These are phyloP conservation scores for Penicillium paneum DNA, from an alignment of 2,329 filamentous ascomycete genomes.

Conservation along the genomic window DNA sequence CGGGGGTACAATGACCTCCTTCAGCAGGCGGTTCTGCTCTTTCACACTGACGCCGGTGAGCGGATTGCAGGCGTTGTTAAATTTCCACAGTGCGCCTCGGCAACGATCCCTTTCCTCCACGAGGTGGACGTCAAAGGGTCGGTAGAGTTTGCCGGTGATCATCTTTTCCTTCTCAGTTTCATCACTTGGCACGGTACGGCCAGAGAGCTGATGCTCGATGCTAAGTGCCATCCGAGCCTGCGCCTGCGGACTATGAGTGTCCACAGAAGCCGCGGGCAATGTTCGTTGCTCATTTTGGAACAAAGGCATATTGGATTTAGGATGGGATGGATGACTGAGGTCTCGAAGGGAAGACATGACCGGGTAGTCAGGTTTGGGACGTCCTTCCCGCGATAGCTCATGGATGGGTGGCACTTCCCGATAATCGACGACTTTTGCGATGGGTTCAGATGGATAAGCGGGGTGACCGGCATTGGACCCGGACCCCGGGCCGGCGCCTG, in stretches of 20 bases:
- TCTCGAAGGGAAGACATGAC: slow-evolving; percentile 43
- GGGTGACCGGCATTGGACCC: slow-evolving; percentile 29
- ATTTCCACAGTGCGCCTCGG: slow-evolving; percentile 74
- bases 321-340: slow-evolving; percentile 35
- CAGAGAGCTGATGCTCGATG: slow-evolving; percentile 41
- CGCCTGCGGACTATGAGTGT: slow-evolving; percentile 41
- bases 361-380: slow-evolving; percentile 40
- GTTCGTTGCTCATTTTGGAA: slow-evolving; percentile 41
- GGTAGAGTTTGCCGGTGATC: slow-evolving; percentile 75
- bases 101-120: slow-evolving; percentile 82
- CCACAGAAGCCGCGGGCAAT: slow-evolving; percentile 33
- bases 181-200: slow-evolving; percentile 42
- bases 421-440: slow-evolving; percentile 38
- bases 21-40: slow-evolving; percentile 40
- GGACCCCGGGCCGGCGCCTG: slow-evolving; percentile 13
- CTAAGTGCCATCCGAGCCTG: slow-evolving; percentile 45
- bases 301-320: slow-evolving; percentile 37
- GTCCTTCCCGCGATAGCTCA: slow-evolving; percentile 38
- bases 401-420: slow-evolving; percentile 42
- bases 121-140: slow-evolving; percentile 73
- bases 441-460: slow-evolving; percentile 37
- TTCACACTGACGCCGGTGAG: slow-evolving; percentile 63
- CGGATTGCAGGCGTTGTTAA: slow-evolving; percentile 79
- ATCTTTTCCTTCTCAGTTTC: slow-evolving; percentile 84
- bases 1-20: slow-evolving; percentile 39